phyloP scores from a whole-genome alignment of 116 monocot species.

The Zostera marina region DNA sequence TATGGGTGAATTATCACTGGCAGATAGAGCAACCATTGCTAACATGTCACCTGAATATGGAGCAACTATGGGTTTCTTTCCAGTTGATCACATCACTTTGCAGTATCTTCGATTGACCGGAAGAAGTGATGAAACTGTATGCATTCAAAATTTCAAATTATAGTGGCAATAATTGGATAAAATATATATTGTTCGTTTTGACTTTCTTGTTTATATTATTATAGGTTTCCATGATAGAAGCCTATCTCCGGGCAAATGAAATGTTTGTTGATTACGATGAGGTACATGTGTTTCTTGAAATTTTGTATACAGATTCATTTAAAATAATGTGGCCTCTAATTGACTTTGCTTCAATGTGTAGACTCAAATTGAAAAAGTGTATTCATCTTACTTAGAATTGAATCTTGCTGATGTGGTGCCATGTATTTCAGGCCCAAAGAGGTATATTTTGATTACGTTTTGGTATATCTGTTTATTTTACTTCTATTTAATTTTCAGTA shows the following conservation, averaged over 20 bases:
- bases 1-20: conserved; percentile 55
- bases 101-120: conserved; percentile 76
- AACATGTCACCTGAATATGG: conserved; percentile 99
- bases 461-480: background rate
- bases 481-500: background rate
- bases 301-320: background rate
- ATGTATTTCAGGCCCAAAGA: conserved; percentile 80
- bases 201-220: conserved; percentile 1
- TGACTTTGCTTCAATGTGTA: conserved; percentile 13
- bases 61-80: conserved; percentile 98
- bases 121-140: conserved; percentile 78
- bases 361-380: conserved; percentile 46
- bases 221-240: conserved; percentile 71
- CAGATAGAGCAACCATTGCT: conserved; percentile 82
- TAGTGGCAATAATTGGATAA: background rate
- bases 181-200: background rate
- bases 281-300: conserved; percentile 16
- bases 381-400: conserved; percentile 72
- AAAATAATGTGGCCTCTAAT: background rate
- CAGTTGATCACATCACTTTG: conserved; percentile 73
- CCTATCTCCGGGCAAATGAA: conserved; percentile 76
- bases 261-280: conserved; percentile 83
- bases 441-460: conserved; percentile 16
- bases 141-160: conserved; percentile 4
- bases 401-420: conserved; percentile 57